Evolutionary conservation across 352 stramenopile species (phyloP).

Genomic region (Globisporangium spinosum): DNA sequence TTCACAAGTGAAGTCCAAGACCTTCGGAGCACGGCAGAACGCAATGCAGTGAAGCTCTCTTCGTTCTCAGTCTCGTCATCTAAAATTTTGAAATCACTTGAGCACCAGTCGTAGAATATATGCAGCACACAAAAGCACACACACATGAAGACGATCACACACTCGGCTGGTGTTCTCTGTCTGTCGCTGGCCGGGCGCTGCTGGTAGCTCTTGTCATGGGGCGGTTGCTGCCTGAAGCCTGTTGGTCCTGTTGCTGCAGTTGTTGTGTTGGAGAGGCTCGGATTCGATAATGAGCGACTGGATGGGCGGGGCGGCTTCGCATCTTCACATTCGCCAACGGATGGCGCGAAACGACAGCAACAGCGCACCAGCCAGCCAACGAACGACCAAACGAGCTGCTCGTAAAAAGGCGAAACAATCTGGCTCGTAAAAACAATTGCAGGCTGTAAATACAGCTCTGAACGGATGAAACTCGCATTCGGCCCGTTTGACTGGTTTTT

Average conservation of each 20-base stretch:
- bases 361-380: constrained; percentile 3
- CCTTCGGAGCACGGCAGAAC: constrained; percentile 73
- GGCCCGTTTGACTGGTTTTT: background rate
- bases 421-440: background rate
- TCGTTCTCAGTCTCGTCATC: constrained; percentile 90
- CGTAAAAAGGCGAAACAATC: constrained; percentile 8
- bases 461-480: too few relatives aligned
- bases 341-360: constrained; percentile 14
- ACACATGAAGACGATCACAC: background rate
- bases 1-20: constrained; percentile 68
- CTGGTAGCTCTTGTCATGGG: background rate
- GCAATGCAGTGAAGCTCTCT: constrained; percentile 54
- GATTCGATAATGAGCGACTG: constrained; percentile 7
- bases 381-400: background rate
- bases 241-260: background rate
- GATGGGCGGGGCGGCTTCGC: background rate
- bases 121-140: constrained; percentile 9
- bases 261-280: constrained; percentile 11
- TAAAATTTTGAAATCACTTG: constrained; percentile 88
- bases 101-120: constrained; percentile 30
- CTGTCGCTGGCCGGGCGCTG: background rate
- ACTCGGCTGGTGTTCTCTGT: background rate
- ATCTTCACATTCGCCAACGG: background rate
- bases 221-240: background rate
- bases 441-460: background rate